A percentile compares a stretch with the other conserved stretches of the same genome.
These are phyloP conservation scores for Fusarium sp. DNA, from an alignment of 2,329 filamentous ascomycete species.

Conservation along the genomic window DNA sequence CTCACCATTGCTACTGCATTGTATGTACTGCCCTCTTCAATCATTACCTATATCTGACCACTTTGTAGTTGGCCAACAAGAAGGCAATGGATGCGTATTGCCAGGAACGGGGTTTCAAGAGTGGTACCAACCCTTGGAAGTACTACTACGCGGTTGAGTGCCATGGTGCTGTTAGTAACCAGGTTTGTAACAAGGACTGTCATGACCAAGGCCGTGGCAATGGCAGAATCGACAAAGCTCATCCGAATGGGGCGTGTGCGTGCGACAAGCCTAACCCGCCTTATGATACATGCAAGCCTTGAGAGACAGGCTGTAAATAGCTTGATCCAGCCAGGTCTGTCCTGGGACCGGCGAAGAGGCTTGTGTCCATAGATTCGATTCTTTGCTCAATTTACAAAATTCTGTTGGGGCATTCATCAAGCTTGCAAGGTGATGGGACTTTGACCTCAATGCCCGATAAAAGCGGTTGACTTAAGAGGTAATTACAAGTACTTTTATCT, in stretches of 20 bases:
- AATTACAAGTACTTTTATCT: too few species aligned
- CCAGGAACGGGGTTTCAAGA: neutral
- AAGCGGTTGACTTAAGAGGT: too few species aligned
- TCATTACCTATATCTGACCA: rapidly evolving
- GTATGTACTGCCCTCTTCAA: rapidly evolving
- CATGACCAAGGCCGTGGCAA: neutral
- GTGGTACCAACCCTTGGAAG: neutral
- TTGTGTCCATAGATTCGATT: rapidly evolving
- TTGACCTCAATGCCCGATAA: neutral
- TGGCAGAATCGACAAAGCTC: neutral
- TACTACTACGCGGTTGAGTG: neutral
- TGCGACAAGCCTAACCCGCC: neutral
- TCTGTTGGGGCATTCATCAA: rapidly evolving
- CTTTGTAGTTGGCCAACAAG: neutral
- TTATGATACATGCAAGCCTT: neutral
- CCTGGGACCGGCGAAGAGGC: rapidly evolving
- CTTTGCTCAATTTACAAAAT: neutral
- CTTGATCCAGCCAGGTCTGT: neutral
- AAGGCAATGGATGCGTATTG: neutral
- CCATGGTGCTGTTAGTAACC: rapidly evolving
- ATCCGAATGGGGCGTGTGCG: rapidly evolving
- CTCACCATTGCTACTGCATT: neutral
- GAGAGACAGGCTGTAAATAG: too few species aligned
- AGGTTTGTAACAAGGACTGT: neutral
- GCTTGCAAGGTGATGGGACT: neutral